Conservation (phyloP, 2,329 filamentous ascomycete species). For the Lecanicillium sp. region DNA sequence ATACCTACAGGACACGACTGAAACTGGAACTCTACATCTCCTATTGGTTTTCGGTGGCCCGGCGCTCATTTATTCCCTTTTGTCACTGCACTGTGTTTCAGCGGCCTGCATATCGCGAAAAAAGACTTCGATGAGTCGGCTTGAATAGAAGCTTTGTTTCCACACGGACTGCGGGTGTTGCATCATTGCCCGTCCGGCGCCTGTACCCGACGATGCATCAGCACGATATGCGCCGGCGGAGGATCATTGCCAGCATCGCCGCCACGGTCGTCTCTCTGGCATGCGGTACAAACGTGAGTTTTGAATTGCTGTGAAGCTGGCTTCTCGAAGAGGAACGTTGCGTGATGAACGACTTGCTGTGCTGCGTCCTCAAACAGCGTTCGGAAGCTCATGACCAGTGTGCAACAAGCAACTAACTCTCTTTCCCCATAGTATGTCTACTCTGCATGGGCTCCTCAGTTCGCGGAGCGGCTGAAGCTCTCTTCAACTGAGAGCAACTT, state of each 20-base stretch:
- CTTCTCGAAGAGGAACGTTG: too few relatives aligned
- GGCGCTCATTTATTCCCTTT: too few relatives aligned
- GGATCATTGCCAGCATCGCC: conserved; percentile 75
- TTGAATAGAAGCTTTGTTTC: too few relatives aligned
- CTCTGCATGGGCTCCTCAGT: conserved; percentile 95
- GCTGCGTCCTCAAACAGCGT: neutral
- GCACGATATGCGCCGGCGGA: conserved; percentile 48
- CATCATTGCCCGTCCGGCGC: conserved; percentile 3
- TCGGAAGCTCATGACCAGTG: conserved; percentile 3
- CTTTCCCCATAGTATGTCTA: conserved; percentile 71
- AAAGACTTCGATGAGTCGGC: too few relatives aligned
- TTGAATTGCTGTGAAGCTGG: neutral
- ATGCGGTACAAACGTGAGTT: conserved; percentile 81
- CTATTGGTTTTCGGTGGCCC: too few relatives aligned
- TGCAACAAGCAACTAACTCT: neutral
- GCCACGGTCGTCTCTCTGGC: conserved; percentile 79
- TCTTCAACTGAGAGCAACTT: conserved; percentile 91
- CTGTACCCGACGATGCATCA: conserved; percentile 29
- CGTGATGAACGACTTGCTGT: too few relatives aligned
- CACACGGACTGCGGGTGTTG: neutral
- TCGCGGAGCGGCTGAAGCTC: conserved; percentile 76
- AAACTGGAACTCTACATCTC: too few relatives aligned
- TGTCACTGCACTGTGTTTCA: too few relatives aligned
- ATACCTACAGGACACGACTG: too few relatives aligned
- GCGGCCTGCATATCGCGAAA: too few relatives aligned